These are phyloP conservation scores for Emydomyces testavorans DNA, from an alignment of 2,329 filamentous ascomycete genomes.

Conservation along the genomic window DNA sequence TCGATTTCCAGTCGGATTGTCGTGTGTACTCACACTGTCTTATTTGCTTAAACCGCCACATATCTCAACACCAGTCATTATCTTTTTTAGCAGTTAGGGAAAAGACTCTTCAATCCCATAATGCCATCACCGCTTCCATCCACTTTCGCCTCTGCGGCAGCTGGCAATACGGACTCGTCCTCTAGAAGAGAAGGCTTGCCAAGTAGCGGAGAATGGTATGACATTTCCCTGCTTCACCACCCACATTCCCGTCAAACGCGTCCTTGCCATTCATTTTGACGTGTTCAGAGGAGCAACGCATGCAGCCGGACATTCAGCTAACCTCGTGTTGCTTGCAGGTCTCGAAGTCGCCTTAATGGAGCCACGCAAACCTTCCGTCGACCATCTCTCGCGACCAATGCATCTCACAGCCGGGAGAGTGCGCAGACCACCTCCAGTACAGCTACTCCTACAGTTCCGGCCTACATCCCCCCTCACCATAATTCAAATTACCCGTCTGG, in stretches of 20 bases:
- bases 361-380: slow-evolving; percentile 57
- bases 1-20: slow-evolving; percentile 5
- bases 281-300: neutral
- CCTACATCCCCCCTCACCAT: slow-evolving; percentile 52
- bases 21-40: slow-evolving; percentile 12
- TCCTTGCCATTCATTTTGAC: neutral
- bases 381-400: slow-evolving; percentile 48
- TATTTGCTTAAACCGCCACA: slow-evolving; percentile 8
- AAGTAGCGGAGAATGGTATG: slow-evolving; percentile 64
- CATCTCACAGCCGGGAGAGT: slow-evolving; percentile 37
- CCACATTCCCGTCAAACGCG: neutral
- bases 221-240: slow-evolving; percentile 17
- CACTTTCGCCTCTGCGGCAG: slow-evolving; percentile 73
- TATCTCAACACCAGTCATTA: neutral
- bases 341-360: slow-evolving; percentile 51
- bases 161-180: slow-evolving; percentile 59
- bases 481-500: slow-evolving; percentile 39
- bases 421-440: slow-evolving; percentile 32
- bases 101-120: slow-evolving; percentile 19
- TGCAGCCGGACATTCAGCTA: neutral
- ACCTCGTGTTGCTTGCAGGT: slow-evolving; percentile 32
- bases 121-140: slow-evolving; percentile 69
- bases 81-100: neutral
- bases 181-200: slow-evolving; percentile 49
- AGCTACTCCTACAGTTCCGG: slow-evolving; percentile 33